Base-by-base conservation (phyloP, 2,329 filamentous ascomycete species). In the Alternaria sp. region DNA sequence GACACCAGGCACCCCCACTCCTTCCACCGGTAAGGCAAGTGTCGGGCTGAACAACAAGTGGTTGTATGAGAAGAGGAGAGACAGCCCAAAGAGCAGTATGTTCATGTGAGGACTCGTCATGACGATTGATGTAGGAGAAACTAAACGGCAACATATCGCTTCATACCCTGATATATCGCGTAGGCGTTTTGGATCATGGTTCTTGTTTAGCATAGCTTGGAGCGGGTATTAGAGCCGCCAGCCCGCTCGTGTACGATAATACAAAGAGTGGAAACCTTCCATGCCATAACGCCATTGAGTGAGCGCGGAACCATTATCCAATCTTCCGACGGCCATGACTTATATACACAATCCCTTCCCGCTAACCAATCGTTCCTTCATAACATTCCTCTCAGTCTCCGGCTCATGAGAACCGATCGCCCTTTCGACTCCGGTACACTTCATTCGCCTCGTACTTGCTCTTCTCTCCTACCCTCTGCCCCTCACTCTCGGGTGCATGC, bases 21-120 rank as follows among this genome's bases (percentile, higher is more conserved):
- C 92, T 9, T 70, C 70, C 1, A 73, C 65, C 3, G 75, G 76
- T 81, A 86, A 88, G 57, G 89, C 89, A 42, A 93, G 88, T 66
- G 88, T 96, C 53, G 88, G 89, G 0, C 75, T 97, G 74, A 97
- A 94, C 79, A 97, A 89, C 81, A 96, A 95, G 81, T 98, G 94
- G 94, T 79, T 97, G 61, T 98, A 97, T 75, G 93, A 97, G 79
- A 92, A 89, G 80, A 90, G 91, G 18, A 74, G 70, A 82, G 88
- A 75, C 76, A 88, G 75, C 81, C 85, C 67, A 30, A 63, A 71
- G 53, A 77, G 69, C 54, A 71, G 61, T 47, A 51, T 78, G 51
- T 77, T 77, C 60, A 64, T 59, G 8, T 76, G 48, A 51, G 30
- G 34, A 16, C 26, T 26, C 11, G 3, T 39, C 44, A 26, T 47